Evolutionary conservation across 352 stramenopile species (phyloP), one percentile per base, ranked within the genome.

Genomic region (Pythium dissotocum): DNA sequence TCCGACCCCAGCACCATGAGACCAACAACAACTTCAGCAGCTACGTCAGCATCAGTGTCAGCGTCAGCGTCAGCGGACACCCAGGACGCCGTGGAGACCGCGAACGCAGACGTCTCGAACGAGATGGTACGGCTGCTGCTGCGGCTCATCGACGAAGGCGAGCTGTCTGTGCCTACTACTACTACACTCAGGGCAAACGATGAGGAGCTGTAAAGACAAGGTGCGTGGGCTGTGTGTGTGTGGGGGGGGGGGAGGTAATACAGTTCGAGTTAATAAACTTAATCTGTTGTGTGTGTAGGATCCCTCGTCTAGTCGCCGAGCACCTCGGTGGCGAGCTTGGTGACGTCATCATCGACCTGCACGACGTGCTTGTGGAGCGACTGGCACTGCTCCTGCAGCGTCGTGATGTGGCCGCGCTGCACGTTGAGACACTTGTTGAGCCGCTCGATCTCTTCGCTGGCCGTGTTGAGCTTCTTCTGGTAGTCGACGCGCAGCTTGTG

Each of bases 371-470:
- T 92, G 80, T 94, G 84, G 44, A 94, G 75, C 49, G 83, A 92
- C 61, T 93, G 80, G 40, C 84, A 93, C 70, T 93, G 86, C 67
- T 94, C 84, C 67, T 94, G 83, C 28, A 93, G 76, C 49, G 86
- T 94, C 72, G 83, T 91, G 66, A 94, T 91, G 63, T 91, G 85
- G 36, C 86, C 86, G 33, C 86, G 86, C 77, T 94, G 84, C 33
- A 94, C 84, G 52, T 87, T 92, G 55, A 93, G 76, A 58, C 84
- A 93, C 76, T 93, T 94, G 74, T 90, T 93, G 61, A 94, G 77
- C 28, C 86, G 80, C 60, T 94, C 86, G 61, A 94, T 93, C 67
- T 92, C 86, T 14, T 94, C 84, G 49, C 83, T 90, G 12, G 86
- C 86, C 1, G 81, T 88, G 73, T 89, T 91, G 68, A 92, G 79